Evolutionary conservation across 2,329 filamentous ascomycete genomes (phyloP).

Genomic region (Penicillium sp.): DNA sequence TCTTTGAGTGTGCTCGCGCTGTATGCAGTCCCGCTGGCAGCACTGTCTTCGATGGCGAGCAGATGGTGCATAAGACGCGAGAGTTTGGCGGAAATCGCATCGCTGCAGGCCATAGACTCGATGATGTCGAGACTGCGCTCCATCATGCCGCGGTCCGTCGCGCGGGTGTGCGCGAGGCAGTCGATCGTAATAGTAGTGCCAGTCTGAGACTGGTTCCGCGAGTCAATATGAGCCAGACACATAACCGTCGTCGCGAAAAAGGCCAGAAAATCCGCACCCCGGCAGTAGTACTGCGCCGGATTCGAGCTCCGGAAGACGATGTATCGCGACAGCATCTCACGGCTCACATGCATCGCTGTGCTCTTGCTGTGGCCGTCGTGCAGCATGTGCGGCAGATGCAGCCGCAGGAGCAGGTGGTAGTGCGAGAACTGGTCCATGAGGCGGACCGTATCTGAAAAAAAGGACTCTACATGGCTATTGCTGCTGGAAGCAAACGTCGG

Average conservation of each 20-base stretch:
- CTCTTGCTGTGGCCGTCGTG: slow-evolving; percentile 48
- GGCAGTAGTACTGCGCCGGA: slow-evolving; percentile 39
- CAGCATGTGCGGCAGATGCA: slow-evolving; percentile 53
- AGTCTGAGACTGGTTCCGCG: slow-evolving; percentile 16
- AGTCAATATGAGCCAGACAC: slow-evolving; percentile 49
- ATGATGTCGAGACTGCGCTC: slow-evolving; percentile 36
- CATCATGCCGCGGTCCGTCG: slow-evolving; percentile 41
- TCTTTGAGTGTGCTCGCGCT: slow-evolving; percentile 10
- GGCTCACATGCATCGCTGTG: slow-evolving; percentile 49
- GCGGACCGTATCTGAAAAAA: slow-evolving; percentile 30
- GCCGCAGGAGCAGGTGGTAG: slow-evolving; percentile 48
- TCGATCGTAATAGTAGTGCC: slow-evolving; percentile 15
- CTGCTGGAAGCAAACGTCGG: slow-evolving; percentile 18
- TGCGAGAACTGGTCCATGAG: slow-evolving; percentile 51
- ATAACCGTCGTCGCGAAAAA: slow-evolving; percentile 39
- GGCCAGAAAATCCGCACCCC: slow-evolving; percentile 51
- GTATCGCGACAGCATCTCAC: slow-evolving; percentile 50
- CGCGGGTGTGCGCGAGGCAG: slow-evolving; percentile 41
- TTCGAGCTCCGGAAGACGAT: slow-evolving; percentile 44
- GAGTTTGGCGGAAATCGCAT: slow-evolving; percentile 29
- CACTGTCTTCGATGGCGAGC: slow-evolving; percentile 38
- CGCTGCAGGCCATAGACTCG: slow-evolving; percentile 23
- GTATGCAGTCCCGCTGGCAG: slow-evolving; percentile 26
- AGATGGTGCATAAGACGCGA: slow-evolving; percentile 31
- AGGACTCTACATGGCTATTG: slow-evolving; percentile 15